Base-by-base conservation (phyloP, 2,329 filamentous ascomycete genomes). In the Neopestalotiopsis sp. region DNA sequence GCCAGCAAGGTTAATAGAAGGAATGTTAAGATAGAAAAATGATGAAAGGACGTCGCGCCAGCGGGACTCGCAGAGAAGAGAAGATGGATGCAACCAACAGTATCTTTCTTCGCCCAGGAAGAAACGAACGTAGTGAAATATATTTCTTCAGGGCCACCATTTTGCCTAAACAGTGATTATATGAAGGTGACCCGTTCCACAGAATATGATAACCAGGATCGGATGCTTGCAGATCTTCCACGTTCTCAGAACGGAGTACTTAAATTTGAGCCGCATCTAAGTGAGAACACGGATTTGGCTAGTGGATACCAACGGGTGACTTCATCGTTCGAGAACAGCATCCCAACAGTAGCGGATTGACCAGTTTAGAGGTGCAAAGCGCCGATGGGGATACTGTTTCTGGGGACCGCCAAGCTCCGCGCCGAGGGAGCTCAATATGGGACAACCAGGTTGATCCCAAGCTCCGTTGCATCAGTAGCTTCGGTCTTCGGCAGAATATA, bases 151-250 rank as follows among this genome's bases (percentile, higher is more conserved):
- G 34, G 30, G 10, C 10, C 30, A 49, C 61, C 49, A 60, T 60
- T 65, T 34, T 66, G 42, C 63, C 63, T 66, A 66, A 66, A 38
- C 13, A n/a, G 30, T 14, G 60, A 34, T 24, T 17, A 38, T 58
- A 65, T 63, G 62, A 52, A 32, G 10, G 5, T n/a, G 45, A 52
- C 20, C 32, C 20, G 45, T 24, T 57, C 38, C 17, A 42, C 20
- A 28, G 6, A 30, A 10, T 2, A 24, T 17, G 62, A 49, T 6
- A 12, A 49, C 38, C 20, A 58, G 45, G 38, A 30, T 58, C 13
- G 17, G 63, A 28, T 30, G 40, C 30, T 32, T 57, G 63, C 49
- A 66, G 63, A 66, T 66, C 63, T 66, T 66, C 63, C 14, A 45
- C 63, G 42, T 45, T 28, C 63, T n/a, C 13, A 24, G 63, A 56